Conservation (phyloP, 2,329 filamentous ascomycete genomes). For the Fusarium sp. region DNA sequence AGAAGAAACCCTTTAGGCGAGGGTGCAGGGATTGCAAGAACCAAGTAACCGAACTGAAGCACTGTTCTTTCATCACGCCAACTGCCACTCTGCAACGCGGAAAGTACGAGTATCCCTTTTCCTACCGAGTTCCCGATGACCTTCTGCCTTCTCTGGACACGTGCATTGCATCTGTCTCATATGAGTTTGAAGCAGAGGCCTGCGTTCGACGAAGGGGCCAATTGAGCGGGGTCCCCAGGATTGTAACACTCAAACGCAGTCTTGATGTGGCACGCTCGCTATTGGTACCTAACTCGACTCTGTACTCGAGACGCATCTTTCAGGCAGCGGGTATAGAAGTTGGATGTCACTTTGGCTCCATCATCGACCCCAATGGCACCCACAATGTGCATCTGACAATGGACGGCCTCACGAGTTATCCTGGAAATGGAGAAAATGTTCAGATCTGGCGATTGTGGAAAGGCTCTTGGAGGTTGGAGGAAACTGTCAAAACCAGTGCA, state of each 20-base stretch:
- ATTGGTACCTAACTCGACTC: slow-evolving; percentile 75
- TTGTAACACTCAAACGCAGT: slow-evolving; percentile 70
- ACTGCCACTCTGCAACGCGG: not conserved
- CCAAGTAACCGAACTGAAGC: slow-evolving; percentile 24
- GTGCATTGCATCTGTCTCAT: slow-evolving; percentile 77
- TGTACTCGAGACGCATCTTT: slow-evolving; percentile 77
- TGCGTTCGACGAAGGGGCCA: slow-evolving; percentile 66
- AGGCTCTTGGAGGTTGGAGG: slow-evolving; percentile 91
- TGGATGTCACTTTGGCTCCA: slow-evolving; percentile 79
- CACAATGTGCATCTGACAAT: slow-evolving; percentile 57
- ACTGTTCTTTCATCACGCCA: slow-evolving; percentile 22
- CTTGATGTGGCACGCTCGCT: slow-evolving; percentile 84
- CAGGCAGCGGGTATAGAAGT: slow-evolving; percentile 92
- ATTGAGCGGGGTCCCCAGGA: slow-evolving; percentile 46
- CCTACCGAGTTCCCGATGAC: slow-evolving; percentile 83
- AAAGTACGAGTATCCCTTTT: slow-evolving; percentile 77
- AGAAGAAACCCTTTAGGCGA: slow-evolving; percentile 31
- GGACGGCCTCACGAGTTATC: slow-evolving; percentile 75
- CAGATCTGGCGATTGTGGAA: slow-evolving; percentile 85
- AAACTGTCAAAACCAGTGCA: slow-evolving; percentile 80
- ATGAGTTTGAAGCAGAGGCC: slow-evolving; percentile 77
- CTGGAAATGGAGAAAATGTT: slow-evolving; percentile 74
- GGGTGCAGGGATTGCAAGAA: slow-evolving; percentile 31
- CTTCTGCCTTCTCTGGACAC: slow-evolving; percentile 84
- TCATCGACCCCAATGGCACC: slow-evolving; percentile 83